Evolutionary conservation across 257 asterid genomes (phyloP).

Genomic region (Handroanthus guayacan): DNA sequence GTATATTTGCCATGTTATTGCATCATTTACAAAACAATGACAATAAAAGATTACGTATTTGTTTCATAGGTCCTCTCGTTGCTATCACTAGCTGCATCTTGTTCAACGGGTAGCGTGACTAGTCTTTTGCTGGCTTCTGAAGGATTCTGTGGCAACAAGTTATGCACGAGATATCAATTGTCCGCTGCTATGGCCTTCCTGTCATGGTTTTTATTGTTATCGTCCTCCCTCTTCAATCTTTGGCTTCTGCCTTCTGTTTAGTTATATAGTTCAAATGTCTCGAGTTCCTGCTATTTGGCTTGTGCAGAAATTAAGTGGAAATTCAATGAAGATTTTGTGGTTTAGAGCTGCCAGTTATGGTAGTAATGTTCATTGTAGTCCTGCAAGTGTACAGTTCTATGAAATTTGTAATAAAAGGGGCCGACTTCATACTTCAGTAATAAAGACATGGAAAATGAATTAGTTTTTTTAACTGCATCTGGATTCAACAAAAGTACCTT

Average conservation of each 20-base stretch:
- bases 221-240: constrained; percentile 88
- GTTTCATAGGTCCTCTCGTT: constrained; percentile 63
- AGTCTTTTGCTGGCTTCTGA: constrained; percentile 65
- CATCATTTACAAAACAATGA: neutral
- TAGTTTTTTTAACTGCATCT: too few relatives aligned
- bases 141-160: constrained; percentile 55
- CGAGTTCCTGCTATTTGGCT: constrained; percentile 12
- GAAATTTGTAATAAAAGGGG: constrained; percentile 35
- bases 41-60: neutral
- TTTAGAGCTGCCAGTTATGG: constrained; percentile 22
- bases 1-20: neutral
- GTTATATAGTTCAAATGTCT: constrained; percentile 1
- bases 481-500: too few relatives aligned
- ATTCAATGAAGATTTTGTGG: constrained; percentile 36
- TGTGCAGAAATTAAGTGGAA: constrained; percentile 35
- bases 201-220: constrained; percentile 79
- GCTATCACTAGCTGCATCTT: constrained; percentile 84
- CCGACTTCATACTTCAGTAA: neutral
- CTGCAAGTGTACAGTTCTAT: constrained; percentile 45
- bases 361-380: constrained; percentile 31
- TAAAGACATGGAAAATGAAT: neutral
- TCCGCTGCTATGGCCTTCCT: constrained; percentile 93
- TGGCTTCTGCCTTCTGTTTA: constrained; percentile 83
- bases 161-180: constrained; percentile 77
- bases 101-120: constrained; percentile 80